Base-by-base conservation (phyloP, 768 basidiomycete genomes). In the Trametes cubensis region DNA sequence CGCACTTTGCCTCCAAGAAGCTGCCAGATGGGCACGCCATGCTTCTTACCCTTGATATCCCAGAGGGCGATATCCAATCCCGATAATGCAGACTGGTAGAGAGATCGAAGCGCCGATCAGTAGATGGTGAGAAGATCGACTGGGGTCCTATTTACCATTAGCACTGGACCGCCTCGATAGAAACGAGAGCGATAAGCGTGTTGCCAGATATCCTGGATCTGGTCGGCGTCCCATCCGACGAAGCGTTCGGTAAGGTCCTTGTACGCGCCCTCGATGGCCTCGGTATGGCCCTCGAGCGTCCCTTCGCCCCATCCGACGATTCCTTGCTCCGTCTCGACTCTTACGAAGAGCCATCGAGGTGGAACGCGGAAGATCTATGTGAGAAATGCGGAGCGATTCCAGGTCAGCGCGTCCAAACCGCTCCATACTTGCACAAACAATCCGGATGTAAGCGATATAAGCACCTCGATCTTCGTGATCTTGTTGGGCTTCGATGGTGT, bases 11-110 rank as follows among this genome's bases (percentile, higher is more conserved):
- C 89, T 8, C 88, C 89, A 6, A 89, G 79, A 0, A 91, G 76
- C 71, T 87, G 75, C 77, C 78, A 81, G 23, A 82, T 68, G 1
- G 76, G 74, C 2, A 82, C 88, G 38, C 86, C 86, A 2, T 89
- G 79, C 38, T 83, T 85, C 74, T 88, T 89, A n/a, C 89, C 89
- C 66, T 89, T 89, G 74, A 90, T 87, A 67, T 90, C 89, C 89
- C 89, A 82, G 0, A 90, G 75, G 0, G 87, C 86, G 60, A 90
- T 89, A 71, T 89, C 86, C 30, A 89, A 72, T 0, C 86, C 85
- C 2, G 84, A 82, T 11, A 83, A 71, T 10, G 81, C 83, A 28
- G 80, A 83, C 81, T 83, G 60, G 2, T 47, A 34, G 26, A 47
- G 54, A 14, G n/a, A 49, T 13, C 47, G 47, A 26, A 7, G n/a